Base-by-base conservation (phyloP, 2,329 filamentous ascomycete species). In the Parasarocladium wereldwijsianum region DNA sequence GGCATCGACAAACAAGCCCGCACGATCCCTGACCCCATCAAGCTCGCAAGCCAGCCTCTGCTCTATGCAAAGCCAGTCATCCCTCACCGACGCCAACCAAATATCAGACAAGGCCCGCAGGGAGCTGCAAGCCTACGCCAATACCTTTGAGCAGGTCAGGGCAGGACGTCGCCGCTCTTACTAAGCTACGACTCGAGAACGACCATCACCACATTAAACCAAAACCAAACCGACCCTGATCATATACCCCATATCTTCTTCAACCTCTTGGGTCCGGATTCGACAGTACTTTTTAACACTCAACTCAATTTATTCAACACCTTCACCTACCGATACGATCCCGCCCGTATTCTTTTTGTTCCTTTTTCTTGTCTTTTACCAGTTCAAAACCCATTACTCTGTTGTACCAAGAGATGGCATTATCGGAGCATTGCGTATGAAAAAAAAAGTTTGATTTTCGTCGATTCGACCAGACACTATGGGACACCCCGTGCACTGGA, bases 1-100 rank as follows among this genome's bases (percentile, higher is more conserved):
- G 39, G 45, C 50, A 10, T 51, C 55, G 16, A 53, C 37, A 8
- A 32, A 30, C 18, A 26, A 38, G 23, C 30, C 40, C 13, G 34
- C 53, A 38, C 57, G 66, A 36, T 57, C 49, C 34, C 56, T 79
- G 34, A 72, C 69, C 7, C 71, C 76, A 3, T 92, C 83, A 14
- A 84, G 80, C 43, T 90, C 84, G 15, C 76, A 86, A 50, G 80
- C 78, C 42, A 92, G 83, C 47, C 69, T 93, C 32, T 82, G 76
- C 48, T 93, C 84, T 17, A 70, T 86, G 45, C 69, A 71, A 40
- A 82, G 76, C 52, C 64, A 60, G 31, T 54, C 65, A 16, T 70
- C 68, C 34, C 52, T 52, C 29, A 62, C 63, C 42, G 70, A 72
- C 34, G 51, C 56, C 14, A 52, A 51, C 24, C 62, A 68, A 27